Evolutionary conservation across 768 basidiomycete genomes (phyloP), one percentile per base, ranked within the genome.

Genomic region (Tylopilus sp.): DNA sequence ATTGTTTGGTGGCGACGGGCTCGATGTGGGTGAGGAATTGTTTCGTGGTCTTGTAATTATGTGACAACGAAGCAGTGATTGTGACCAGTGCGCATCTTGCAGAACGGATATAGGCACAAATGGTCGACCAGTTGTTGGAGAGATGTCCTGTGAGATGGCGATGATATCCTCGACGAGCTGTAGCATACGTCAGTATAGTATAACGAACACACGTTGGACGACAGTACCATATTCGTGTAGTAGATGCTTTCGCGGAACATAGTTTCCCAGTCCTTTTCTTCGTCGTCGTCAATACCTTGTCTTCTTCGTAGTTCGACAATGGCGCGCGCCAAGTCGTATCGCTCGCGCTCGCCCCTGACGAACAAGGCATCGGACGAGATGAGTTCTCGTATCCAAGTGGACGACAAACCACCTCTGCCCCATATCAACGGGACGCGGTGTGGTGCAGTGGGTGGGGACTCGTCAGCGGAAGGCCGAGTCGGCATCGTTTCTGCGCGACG

Each of bases 101-200:
- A 95, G 67, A 7, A 83, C 73, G 3, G 75, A 61, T 30, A 86
- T 70, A 0, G 89, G 79, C 4, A 88, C 88, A 63, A 82, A 95
- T 0, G 83, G 79, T 15, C 74, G 75, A 4, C 79, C 76, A 0
- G 88, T 92, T 0, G 77, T 75, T 0, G 87, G 84, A 21, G 89
- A 94, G 31, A 82, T 71, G 60, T 95, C 90, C 48, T 76, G 75
- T 12, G 89, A 86, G 39, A 95, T 83, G 18, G 70, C 63, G 36
- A 89, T 80, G 26, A 95, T 74, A 63, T 94, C 88, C 22, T 94
- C 91, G 62, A 88, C 81, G 12, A 79, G 71, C 92, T 94, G 61
- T n/a, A 42, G 33, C 38, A 45, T 12, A 11, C 20, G 35, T 60
- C 6, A 63, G 41, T 15, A 31, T 33, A 33, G 40, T 2, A 9